Base-by-base conservation (phyloP, 1,284 basidiomycete species). In the Sanghuangporus baumii region DNA sequence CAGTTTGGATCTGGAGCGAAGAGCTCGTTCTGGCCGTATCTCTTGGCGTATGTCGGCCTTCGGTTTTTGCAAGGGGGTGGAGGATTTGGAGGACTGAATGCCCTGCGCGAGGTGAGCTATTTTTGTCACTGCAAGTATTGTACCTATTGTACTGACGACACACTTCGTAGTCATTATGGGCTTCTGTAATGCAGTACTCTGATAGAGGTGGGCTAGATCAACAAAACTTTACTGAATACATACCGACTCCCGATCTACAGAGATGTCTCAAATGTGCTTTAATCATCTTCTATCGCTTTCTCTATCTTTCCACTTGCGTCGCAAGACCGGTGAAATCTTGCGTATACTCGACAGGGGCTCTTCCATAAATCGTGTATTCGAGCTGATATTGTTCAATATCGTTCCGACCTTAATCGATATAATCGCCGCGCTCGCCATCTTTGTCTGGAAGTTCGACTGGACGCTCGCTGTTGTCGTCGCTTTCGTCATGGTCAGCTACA, bases 171-270 rank as follows among this genome's bases (percentile, higher is more conserved):
- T 74, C 78, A 50, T 77, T 92, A 12, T 89, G 91, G 89, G 82
- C 87, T 11, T 92, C 93, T 2, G 88, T 96, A 34, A 90, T 94
- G 84, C 92, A 94, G 75, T 92, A 87, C 72, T 93, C 89, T 0
- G 88, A 91, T 70, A 75, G 87, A 69, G 82, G 83, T 81, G 67
- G 36, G 78, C 64, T 36, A 38, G 37, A 16, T 2, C 16, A 50
- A 8, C 40, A 14, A 6, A 37, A 11, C 43, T 54, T 18, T 40
- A 16, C 36, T 47, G 14, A 43, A 31, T 59, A 40, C 23, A 34
- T 46, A 57, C 14, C 36, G 55, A 66, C 40, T 56, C 65, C 37
- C 16, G 37, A 31, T 31, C 6, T 50, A 12, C 65, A 88, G 84
- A 89, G 72, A 91, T 95, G 86, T 89, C 88, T 0, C 83, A 87